phyloP scores from a whole-genome alignment of 140 eudicot genomes.

The Anethum foeniculum region DNA sequence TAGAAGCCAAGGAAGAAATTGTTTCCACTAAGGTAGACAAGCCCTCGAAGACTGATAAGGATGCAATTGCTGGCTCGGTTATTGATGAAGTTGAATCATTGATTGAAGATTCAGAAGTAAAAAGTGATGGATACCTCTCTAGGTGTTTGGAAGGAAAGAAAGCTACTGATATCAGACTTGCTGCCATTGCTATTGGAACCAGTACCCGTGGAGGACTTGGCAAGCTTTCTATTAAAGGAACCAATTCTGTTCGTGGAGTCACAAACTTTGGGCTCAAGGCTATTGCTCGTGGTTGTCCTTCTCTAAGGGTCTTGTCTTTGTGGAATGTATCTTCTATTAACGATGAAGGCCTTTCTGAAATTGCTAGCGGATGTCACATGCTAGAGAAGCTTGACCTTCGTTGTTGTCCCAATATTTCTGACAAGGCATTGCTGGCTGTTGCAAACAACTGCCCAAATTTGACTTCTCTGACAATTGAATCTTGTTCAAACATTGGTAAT shows the following conservation, averaged over 20 bases:
- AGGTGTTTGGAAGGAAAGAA: slow-evolving; percentile 69
- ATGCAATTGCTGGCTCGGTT: slow-evolving; percentile 7
- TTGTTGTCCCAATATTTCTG: slow-evolving; percentile 55
- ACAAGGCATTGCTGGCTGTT: slow-evolving; percentile 57
- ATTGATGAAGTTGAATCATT: slow-evolving; percentile 13
- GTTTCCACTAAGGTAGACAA: slow-evolving; percentile 1
- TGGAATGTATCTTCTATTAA: slow-evolving; percentile 64
- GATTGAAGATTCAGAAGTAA: slow-evolving; percentile 11
- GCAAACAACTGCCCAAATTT: slow-evolving; percentile 65
- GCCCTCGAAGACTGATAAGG: slow-evolving; percentile 6
- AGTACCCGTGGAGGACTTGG: slow-evolving; percentile 73
- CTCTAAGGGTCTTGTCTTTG: slow-evolving; percentile 49
- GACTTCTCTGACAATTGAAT: slow-evolving; percentile 42
- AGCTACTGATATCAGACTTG: slow-evolving; percentile 79
- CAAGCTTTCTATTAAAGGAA: slow-evolving; percentile 75
- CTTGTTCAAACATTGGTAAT: slow-evolving; percentile 57
- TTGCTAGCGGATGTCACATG: slow-evolving; percentile 56
- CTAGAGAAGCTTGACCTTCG: slow-evolving; percentile 67
- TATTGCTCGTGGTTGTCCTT: slow-evolving; percentile 71
- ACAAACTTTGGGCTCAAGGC: slow-evolving; percentile 74
- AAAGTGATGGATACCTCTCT: slow-evolving; percentile 45
- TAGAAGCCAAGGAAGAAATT: slow-evolving; percentile 2
- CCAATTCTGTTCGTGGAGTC: slow-evolving; percentile 41
- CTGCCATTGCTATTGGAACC: slow-evolving; percentile 84
- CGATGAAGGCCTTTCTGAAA: slow-evolving; percentile 70